phyloP scores from a whole-genome alignment of 768 basidiomycete genomes.

The Rhizopogon rudus region DNA sequence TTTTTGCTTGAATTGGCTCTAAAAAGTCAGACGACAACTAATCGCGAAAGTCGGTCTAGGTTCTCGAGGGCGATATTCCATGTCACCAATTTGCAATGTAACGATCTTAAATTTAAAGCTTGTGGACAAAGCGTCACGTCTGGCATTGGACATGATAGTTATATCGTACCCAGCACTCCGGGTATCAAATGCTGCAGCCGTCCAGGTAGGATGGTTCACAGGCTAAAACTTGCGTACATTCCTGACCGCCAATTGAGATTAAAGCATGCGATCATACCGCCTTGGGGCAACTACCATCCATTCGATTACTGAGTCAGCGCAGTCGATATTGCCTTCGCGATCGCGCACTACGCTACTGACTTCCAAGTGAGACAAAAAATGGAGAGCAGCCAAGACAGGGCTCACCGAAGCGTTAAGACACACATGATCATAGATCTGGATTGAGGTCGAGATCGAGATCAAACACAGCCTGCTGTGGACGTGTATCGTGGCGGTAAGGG shows the following conservation, averaged over 20 bases:
- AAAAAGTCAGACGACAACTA: too few relatives aligned
- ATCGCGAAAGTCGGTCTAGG: too few relatives aligned
- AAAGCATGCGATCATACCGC: background rate
- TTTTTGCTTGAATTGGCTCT: too few relatives aligned
- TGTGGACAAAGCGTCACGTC: background rate
- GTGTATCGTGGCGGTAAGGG: conserved; percentile 68
- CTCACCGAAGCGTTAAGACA: background rate
- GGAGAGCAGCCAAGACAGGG: background rate
- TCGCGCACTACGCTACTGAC: background rate
- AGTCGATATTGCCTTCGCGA: background rate
- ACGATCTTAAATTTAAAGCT: too few relatives aligned
- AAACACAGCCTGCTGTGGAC: conserved; percentile 58
- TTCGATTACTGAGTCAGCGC: too few relatives aligned
- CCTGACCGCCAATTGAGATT: background rate
- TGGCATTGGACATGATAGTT: background rate
- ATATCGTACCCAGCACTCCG: background rate
- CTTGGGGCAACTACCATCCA: background rate
- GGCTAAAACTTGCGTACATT: too few relatives aligned
- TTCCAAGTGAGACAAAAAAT: background rate
- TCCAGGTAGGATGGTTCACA: background rate
- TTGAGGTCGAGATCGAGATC: conserved; percentile 84
- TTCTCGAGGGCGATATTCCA: too few relatives aligned
- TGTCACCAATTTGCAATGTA: too few relatives aligned
- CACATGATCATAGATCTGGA: conserved; percentile 55
- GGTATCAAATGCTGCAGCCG: background rate